phyloP scores from a whole-genome alignment of 352 stramenopile species.

The Phytophthora brassicae region DNA sequence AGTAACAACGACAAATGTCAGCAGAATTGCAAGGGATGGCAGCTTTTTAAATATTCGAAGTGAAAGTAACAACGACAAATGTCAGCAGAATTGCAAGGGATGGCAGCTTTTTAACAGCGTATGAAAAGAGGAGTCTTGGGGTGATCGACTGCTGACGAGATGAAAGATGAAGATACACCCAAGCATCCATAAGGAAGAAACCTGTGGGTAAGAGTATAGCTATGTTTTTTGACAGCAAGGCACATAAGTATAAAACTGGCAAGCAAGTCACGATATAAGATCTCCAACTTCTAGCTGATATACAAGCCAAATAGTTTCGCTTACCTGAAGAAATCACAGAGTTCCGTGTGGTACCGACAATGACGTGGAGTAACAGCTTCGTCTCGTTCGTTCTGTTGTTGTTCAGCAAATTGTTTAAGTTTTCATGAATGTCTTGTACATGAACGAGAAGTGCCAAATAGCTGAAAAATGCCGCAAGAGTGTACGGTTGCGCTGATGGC shows the following conservation, averaged over 20 bases:
- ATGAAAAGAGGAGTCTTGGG: conserved; percentile 2
- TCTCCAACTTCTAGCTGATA: background rate
- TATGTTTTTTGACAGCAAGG: conserved; percentile 53
- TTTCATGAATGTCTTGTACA: conserved; percentile 4
- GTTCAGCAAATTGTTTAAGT: background rate
- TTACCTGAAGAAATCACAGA: conserved; percentile 18
- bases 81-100: conserved; percentile 14
- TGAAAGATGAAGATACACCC: conserved; percentile 13
- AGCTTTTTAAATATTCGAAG: conserved; percentile 41
- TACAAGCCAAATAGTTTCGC: background rate
- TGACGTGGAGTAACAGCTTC: background rate
- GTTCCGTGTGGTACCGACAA: background rate
- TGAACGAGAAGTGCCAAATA: conserved; percentile 35
- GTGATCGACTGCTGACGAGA: background rate
- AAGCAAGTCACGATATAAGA: background rate
- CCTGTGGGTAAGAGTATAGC: conserved; percentile 35
- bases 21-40: conserved; percentile 15
- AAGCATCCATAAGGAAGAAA: conserved; percentile 36
- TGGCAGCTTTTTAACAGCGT: conserved; percentile 17
- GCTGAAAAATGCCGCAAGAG: conserved; percentile 49
- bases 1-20: conserved; percentile 35
- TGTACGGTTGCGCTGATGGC: conserved; percentile 65
- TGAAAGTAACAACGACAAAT: conserved; percentile 39
- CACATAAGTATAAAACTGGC: conserved; percentile 34
- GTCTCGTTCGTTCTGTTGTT: background rate